Conservation (phyloP, 371 early-diverging fungal genomes). For the Mucor saturninus region DNA sequence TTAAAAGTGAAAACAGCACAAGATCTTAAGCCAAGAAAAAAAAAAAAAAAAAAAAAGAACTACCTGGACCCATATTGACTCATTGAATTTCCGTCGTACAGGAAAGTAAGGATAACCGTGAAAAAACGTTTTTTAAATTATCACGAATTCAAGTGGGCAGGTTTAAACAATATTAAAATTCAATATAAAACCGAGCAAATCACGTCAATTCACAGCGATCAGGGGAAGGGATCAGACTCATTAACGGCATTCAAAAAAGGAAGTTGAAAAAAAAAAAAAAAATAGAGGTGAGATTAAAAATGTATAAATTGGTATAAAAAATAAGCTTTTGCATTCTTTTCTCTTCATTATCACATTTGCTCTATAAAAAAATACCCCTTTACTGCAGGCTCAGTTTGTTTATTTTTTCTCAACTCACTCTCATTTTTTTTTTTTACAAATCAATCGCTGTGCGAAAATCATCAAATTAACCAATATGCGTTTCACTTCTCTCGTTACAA, state of each 20-base stretch:
- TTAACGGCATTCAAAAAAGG: neutral
- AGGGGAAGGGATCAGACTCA: constrained; percentile 9
- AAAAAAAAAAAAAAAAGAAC: too few relatives aligned
- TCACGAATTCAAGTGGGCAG: neutral
- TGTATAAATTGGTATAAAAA: neutral
- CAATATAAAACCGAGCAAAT: constrained; percentile 12
- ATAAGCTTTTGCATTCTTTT: neutral
- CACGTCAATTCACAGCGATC: constrained; percentile 2
- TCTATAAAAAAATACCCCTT: neutral
- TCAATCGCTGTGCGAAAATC: constrained; percentile 11
- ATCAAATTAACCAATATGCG: constrained; percentile 15
- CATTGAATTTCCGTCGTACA: neutral
- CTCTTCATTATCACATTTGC: neutral
- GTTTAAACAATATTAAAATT: neutral
- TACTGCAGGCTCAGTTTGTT: constrained; percentile 16
- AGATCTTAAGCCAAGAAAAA: too few relatives aligned
- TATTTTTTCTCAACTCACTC: constrained; percentile 1
- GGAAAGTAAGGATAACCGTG: neutral
- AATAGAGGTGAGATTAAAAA: constrained; percentile 4
- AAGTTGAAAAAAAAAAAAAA: neutral
- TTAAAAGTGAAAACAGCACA: too few relatives aligned
- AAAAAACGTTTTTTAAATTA: neutral
- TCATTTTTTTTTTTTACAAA: neutral
- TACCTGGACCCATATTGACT: neutral
- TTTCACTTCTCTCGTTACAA: constrained; percentile 17